Base-by-base conservation (phyloP, 768 basidiomycete genomes). In the Termitomyces sp. region DNA sequence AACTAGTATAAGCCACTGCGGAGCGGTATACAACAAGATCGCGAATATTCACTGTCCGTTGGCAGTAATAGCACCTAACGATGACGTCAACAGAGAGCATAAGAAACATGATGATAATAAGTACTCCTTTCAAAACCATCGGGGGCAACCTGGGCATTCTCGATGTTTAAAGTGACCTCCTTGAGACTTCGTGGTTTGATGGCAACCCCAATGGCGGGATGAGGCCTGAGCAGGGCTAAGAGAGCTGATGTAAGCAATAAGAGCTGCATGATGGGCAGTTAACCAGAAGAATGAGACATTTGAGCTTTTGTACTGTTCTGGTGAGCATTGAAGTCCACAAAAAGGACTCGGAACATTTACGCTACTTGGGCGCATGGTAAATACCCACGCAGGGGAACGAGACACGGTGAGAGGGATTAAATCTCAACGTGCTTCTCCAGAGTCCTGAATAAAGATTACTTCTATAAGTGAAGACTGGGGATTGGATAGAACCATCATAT, bases 111-210 rank as follows among this genome's bases (percentile, higher is more conserved):
- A 19, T 19, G 19, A 53, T 27, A 32, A 44, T 21, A 60, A 63
- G 14, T 27, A 64, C 66, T 63, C 37, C 63, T 54, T 12, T 52
- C 35, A 49, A 66, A 67, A 5, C 66, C 66, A 52, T 67, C 66
- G 14, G 66, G 66, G 8, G 64, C 61, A 9, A 64, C 44, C 2
- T 40, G n/a, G 1, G 43, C 41, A 41, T 67, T 67, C 23, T 50
- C 59, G 14, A 67, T 61, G 42, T 66, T 46, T 3, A 67, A 51
- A 19, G 61, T 65, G 17, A 61, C 56, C 8, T 39, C 49, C 39
- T 50, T 63, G 40, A 52, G 27, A 0, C 7, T 25, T 4, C 52
- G 32, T 5, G 56, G 46, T 11, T 9, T 47, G 5, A 59, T 14
- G 1, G 54, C 54, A 56, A 17, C 52, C 3, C 54, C 44, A n/a